Evolutionary conservation across 495 filamentous ascomycete genomes (phyloP), one percentile per base, ranked within the genome.

Genomic region (Daldinia caldariorum): DNA sequence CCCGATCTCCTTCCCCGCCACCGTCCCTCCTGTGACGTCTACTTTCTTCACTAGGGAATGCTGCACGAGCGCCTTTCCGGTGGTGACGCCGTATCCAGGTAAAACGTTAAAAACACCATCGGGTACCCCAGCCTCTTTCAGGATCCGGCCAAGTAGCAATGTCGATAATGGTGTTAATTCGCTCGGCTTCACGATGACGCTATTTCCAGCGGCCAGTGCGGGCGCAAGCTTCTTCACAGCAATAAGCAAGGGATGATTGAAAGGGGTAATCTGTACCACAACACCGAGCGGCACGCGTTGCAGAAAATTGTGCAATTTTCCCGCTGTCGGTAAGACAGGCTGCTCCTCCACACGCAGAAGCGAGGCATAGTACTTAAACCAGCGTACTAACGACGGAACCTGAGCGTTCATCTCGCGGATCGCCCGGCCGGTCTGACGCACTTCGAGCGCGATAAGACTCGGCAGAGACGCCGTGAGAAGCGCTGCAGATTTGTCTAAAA

Each of bases 331-430:
- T 0, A 89, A 82, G 13, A 90, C 84, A 3, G 83, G 77, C 18
- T 87, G 84, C 69, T 90, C 88, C 63, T 89, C 87, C 0, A 84
- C 84, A 14, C 89, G 85, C 6, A 88, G 80, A 1, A 89, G 71
- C 0, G 86, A 81, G 3, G 86, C 86, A 64, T 87, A 91, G 72
- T 90, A 90, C 61, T 87, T 84, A 65, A 90, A 84, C 89, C 88
- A 90, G 71, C 86, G 84, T 0, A 86, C 82, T 2, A 91, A 80
- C 0, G 86, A 86, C 0, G 85, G 83, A 0, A 90, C 82, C 70
- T 91, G 89, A 1, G 89, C 85, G 4, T 83, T 82, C 88, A 91
- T 89, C 69, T 91, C 89, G 13, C 87, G 85, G 60, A 89, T 81
- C 0, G 83, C 85, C 0, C 89, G 85, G 32, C 89, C 89, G 0